Evolutionary conservation across 1,284 basidiomycete species (phyloP), one percentile per base, ranked within the genome.

Genomic region (Ceraceosorus guamensis): DNA sequence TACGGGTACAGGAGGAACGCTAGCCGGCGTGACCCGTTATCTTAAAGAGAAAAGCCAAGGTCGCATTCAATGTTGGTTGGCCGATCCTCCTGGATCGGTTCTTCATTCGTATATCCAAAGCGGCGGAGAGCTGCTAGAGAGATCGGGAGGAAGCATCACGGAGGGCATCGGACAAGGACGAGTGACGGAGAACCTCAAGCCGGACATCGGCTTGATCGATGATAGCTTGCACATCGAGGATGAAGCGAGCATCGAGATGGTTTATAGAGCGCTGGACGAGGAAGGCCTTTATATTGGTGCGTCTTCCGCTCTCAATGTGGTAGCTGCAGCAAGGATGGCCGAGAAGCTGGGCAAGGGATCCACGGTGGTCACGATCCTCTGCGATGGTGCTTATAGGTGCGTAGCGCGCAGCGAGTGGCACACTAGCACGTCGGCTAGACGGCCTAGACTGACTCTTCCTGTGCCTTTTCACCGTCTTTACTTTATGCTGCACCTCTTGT

Each of bases 101-200:
- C 79, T 99, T 61, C 85, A 90, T 67, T 85, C 87, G 74, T 91
- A 91, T 74, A 78, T 98, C 51, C 83, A 83, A 53, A 89, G 85
- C 64, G 89, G 89, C 1, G 67, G 70, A 48, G 86, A 88, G 39
- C 84, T 85, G 72, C 81, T 92, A 63, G 80, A 81, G 34, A 90
- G 95, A 68, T 80, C 91, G 61, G 82, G 80, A 4, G 80, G 91
- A 61, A 92, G 89, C 14, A 96, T 99, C 75, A 98, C 95, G 2
- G 93, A 98, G 83, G 93, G 92, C 48, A 97, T 98, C 68, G 95
- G 95, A 63, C 95, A 99, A 78, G 93, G 93, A 24, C 86, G 93
- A 60, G 83, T 99, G 52, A 99, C 93, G n/a, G 82, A 89, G 70
- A 99, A 99, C 78, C 80, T 98, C 65, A 85, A 80, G 45, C 90